Evolutionary conservation across 306 rosid genomes (phyloP), one percentile per base, ranked within the genome.

Genomic region (Trifolium dubium): DNA sequence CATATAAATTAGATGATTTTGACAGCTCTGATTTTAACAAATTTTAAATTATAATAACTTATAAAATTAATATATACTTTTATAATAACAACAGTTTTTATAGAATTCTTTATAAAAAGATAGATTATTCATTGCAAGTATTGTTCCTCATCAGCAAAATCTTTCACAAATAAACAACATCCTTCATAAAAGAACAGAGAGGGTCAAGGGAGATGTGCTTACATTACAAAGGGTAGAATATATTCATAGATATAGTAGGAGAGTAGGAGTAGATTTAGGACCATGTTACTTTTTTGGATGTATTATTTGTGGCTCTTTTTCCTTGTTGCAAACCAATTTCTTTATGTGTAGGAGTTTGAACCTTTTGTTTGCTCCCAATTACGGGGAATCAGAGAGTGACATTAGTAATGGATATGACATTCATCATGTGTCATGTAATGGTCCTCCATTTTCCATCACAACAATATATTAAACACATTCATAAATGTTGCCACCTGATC

Each of bases 371-470:
- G 40, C 65, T 72, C 74, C 67, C 71, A 76, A 11, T 67, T 63
- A 75, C 40, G 49, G 74, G 76, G 17, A 74, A 70, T 7, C 54
- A 59, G 87, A 86, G 80, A 68, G 79, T 69, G 90, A 86, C 88
- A 44, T 73, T 63, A 2, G 46, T 39, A 61, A 14, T 65, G 64
- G 15, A 31, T 50, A 75, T 73, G 77, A 67, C 85, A 80, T 75
- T 46, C 82, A 78, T 79, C 82, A 78, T 81, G 82, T 81, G 79
- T 62, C 49, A 60, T 74, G 53, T 51, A 68, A 70, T 66, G 28
- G 71, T 39, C 65, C 77, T 55, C 71, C 81, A 62, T 64, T 53
- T 30, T 10, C 34, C 75, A 58, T 78, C 63, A 31, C 64, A 49
- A 31, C 64, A 49, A 29, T 23, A 29, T 23, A 56, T 54, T 53